phyloP scores from a whole-genome alignment of 2,329 filamentous ascomycete genomes.

The Trichoderma koningiopsis region DNA sequence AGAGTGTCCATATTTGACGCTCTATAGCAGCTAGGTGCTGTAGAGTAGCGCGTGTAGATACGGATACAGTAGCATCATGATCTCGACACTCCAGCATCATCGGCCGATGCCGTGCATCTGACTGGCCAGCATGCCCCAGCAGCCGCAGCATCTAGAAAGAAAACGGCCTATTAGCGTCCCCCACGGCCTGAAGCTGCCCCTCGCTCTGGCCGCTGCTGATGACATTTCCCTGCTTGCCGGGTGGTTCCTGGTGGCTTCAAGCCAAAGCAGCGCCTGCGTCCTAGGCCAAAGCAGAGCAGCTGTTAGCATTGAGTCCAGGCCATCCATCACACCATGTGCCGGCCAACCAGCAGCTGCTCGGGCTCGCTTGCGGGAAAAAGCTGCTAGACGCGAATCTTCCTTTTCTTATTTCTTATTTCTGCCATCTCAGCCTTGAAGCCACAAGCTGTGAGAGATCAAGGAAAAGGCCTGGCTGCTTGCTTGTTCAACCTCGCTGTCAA shows the following conservation, averaged over 20 bases:
- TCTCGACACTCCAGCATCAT: not conserved
- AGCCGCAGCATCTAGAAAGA: not conserved
- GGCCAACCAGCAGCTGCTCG: conserved; percentile 17
- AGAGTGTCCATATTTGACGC: not conserved
- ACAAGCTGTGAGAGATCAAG: not conserved
- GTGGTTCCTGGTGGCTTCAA: conserved; percentile 23
- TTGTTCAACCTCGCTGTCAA: not conserved
- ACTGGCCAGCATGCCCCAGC: not conserved
- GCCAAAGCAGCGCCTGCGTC: conserved; percentile 17
- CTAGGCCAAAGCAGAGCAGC: conserved; percentile 5
- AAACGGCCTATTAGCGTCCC: not conserved
- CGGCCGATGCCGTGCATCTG: conserved; percentile 8
- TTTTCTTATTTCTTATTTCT: not conserved
- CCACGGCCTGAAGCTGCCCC: not conserved
- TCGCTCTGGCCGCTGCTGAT: not conserved
- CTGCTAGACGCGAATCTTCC: conserved; percentile 1
- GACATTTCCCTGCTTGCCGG: conserved; percentile 3
- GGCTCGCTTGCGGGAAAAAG: conserved; percentile 20
- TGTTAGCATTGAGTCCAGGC: not conserved
- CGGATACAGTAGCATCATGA: not conserved
- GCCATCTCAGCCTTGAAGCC: not conserved
- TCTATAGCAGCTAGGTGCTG: not conserved
- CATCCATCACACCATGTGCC: conserved; percentile 23
- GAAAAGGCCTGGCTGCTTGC: not conserved
- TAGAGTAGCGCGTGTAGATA: not conserved